A percentile compares a stretch with the other conserved stretches of the same genome.
Evolutionary conservation across 2,329 filamentous ascomycete species (phyloP).

Genomic region (Eutypa lata): DNA sequence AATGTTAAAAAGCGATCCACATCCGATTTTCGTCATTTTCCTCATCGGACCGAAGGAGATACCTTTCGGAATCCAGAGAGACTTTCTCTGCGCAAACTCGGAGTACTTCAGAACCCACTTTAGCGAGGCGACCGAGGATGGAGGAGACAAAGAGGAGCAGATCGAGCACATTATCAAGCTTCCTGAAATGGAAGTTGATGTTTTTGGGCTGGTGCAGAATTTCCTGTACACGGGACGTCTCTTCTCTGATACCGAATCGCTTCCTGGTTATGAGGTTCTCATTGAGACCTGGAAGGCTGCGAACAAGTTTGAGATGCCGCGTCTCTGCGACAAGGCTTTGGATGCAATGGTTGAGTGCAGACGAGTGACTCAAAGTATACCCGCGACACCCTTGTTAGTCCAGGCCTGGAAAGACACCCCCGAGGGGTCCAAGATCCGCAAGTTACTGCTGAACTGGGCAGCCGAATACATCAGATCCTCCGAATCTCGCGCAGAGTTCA

Average conservation of each 20-base stretch:
- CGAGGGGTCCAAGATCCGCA: conserved; percentile 56
- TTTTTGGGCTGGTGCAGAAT: conserved; percentile 54
- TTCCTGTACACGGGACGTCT: conserved; percentile 52
- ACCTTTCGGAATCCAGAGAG: conserved; percentile 57
- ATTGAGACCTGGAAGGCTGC: conserved; percentile 57
- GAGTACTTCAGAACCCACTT: conserved; percentile 47
- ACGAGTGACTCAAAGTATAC: conserved; percentile 51
- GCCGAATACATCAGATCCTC: conserved; percentile 62
- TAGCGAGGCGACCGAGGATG: conserved; percentile 26
- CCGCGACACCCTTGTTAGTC: conserved; percentile 55
- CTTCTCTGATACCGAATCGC: conserved; percentile 36
- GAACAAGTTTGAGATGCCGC: conserved; percentile 47
- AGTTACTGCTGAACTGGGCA: conserved; percentile 58
- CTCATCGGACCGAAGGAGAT: conserved; percentile 49
- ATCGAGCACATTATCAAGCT: conserved; percentile 51
- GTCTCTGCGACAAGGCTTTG: conserved; percentile 54
- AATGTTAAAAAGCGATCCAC: conserved; percentile 42
- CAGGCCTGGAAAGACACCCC: conserved; percentile 62
- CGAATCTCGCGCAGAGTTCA: conserved; percentile 54
- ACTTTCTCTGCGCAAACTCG: conserved; percentile 54
- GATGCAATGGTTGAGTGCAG: conserved; percentile 57
- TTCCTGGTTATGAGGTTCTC: conserved; percentile 52
- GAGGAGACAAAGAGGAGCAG: conserved; percentile 26
- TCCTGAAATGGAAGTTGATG: conserved; percentile 43
- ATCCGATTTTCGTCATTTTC: conserved; percentile 54